Conservation (phyloP, 805 yeast genomes). For the Limtongia smithiae region DNA sequence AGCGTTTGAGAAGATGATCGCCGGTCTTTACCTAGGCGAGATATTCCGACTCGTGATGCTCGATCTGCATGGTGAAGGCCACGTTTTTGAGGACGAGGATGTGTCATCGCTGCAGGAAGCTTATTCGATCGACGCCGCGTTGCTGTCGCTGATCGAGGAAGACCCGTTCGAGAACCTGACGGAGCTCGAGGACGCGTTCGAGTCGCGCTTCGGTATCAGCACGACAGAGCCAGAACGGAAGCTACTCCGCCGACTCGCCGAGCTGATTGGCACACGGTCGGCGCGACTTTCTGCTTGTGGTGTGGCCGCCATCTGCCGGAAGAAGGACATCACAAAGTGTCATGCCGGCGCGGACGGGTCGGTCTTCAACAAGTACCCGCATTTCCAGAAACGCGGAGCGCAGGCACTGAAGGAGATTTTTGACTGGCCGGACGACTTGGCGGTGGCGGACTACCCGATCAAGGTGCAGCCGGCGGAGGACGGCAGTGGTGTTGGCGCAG, state of each 20-base stretch:
- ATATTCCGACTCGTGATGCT: constrained; percentile 73
- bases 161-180: constrained; percentile 82
- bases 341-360: constrained; percentile 98
- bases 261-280: constrained; percentile 85
- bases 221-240: constrained; percentile 77
- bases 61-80: constrained; percentile 63
- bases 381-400: constrained; percentile 84
- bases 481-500: constrained; percentile 99
- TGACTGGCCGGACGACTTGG: constrained; percentile 57
- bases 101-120: constrained; percentile 56
- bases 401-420: constrained; percentile 83
- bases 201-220: constrained; percentile 52
- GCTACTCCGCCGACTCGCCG: constrained; percentile 76
- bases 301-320: constrained; percentile 87
- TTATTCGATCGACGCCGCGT: constrained; percentile 83
- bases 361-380: constrained; percentile 90
- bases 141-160: constrained; percentile 80
- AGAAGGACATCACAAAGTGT: constrained; percentile 64
- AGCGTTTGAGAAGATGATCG: constrained; percentile 93
- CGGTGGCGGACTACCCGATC: constrained; percentile 68
- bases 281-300: constrained; percentile 93
- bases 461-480: constrained; percentile 90
- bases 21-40: constrained; percentile 96
- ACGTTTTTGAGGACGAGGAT: constrained; percentile 70
- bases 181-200: constrained; percentile 68